These are phyloP conservation scores for Neofusicoccum parvum DNA, from an alignment of 2,329 filamentous ascomycete species.

Conservation along the genomic window DNA sequence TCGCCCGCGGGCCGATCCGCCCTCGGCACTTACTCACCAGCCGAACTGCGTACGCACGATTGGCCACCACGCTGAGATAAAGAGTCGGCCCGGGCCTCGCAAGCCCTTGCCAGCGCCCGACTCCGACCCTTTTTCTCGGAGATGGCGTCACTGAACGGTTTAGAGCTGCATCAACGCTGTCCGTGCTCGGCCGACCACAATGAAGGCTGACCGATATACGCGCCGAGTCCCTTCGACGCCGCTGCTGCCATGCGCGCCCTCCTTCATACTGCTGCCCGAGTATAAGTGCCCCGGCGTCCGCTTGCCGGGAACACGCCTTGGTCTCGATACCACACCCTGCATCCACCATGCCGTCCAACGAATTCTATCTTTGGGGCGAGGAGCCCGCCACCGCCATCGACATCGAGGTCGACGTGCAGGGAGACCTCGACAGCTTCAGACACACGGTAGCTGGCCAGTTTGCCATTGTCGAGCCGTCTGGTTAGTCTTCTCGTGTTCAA, in stretches of 20 bases:
- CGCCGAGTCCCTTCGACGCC: not conserved
- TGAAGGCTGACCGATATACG: not conserved
- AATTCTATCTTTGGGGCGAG: slow-evolving; percentile 35
- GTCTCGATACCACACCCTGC: not conserved
- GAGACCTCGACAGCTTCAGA: slow-evolving; percentile 30
- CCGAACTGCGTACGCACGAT: not conserved
- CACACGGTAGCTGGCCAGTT: slow-evolving; percentile 33
- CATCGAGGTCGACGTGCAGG: slow-evolving; percentile 30
- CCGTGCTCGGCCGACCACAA: slow-evolving; percentile 7
- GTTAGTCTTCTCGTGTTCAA: slow-evolving; percentile 16
- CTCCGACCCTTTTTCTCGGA: not conserved
- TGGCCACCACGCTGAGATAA: not conserved
- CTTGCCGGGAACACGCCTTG: not conserved
- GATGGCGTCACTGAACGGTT: not conserved
- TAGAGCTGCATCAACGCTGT: not conserved
- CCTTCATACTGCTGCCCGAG: not conserved
- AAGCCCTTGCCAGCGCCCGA: not conserved
- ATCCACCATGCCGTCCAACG: slow-evolving; percentile 16
- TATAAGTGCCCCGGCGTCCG: not conserved
- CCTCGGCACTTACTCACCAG: not conserved
- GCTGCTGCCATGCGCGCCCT: too few relatives aligned
- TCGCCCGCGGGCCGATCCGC: slow-evolving; percentile 4
- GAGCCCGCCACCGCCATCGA: slow-evolving; percentile 26
- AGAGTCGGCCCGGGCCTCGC: not conserved
- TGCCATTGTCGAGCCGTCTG: slow-evolving; percentile 33